Base-by-base conservation (phyloP, 352 stramenopile genomes). In the Globisporangium irregulare region DNA sequence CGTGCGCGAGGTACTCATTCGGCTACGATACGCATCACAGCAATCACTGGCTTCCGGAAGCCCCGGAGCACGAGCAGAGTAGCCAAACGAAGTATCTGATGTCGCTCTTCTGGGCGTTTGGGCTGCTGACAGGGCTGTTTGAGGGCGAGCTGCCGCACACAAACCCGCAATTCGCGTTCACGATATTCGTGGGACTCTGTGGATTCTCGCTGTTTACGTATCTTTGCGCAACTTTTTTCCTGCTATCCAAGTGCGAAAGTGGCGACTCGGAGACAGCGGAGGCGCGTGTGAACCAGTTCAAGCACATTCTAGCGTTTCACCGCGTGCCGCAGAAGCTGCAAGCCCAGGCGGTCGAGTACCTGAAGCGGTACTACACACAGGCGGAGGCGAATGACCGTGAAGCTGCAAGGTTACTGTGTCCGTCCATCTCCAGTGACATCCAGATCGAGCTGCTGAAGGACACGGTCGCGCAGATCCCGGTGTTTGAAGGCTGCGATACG, bases 141-240 rank as follows among this genome's bases (percentile, higher is more conserved):
- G 84, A 92, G 56, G 84, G 82, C 5, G 80, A 91, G 43, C 68
- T 90, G 3, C 84, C 84, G 24, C 76, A 85, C 50, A 67, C 70
- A 3, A 80, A 73, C 57, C 43, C 63, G 0, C 75, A 90, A 59
- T 90, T 89, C 54, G 74, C 75, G n/a, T 92, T 91, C 43, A 91
- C 79, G 4, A 84, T 89, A 36, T 55, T 77, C 5, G 80, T 90
- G 29, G 74, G 73, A 22, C 58, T 91, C 14, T 80, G 80, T 32
- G 82, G 84, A 1, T 91, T 92, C 68, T 79, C 79, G 10, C 65
- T 92, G 24, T 92, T 92, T 58, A 90, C 84, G 60, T 83, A 86
- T 32, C 60, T 92, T 1, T 91, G 80, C 38, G 82, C 82, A n/a
- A 91, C 84, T 10, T 88, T 92, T 43, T 92, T 92, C 63, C 76